Percentiles rank a stretch among this genome's conserved stretches.
These are phyloP conservation scores for Senecio squalidus DNA, from an alignment of 140 eudicot genomes.

Conservation along the genomic window DNA sequence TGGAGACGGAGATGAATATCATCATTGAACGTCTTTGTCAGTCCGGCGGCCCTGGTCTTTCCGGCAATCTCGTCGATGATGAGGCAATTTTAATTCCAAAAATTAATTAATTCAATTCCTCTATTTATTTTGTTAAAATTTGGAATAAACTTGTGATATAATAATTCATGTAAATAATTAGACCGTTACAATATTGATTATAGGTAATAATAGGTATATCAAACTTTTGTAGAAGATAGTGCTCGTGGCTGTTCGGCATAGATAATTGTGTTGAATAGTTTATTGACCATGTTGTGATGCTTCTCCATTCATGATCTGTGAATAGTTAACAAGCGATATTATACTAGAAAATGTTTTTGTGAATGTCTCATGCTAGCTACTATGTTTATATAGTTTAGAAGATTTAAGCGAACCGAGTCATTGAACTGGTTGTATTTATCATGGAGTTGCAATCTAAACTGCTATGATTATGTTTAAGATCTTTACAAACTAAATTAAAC, in stretches of 20 bases:
- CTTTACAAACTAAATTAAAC: background rate
- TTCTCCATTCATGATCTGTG: background rate
- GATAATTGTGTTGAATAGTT: too few species aligned
- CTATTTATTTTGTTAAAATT: too few species aligned
- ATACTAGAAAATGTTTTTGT: background rate
- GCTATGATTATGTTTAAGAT: background rate
- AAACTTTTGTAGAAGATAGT: too few species aligned
- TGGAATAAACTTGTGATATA: too few species aligned
- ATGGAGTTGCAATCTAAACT: background rate
- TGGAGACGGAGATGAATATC: slow-evolving; percentile 72
- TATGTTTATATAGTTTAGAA: background rate
- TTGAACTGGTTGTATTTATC: background rate
- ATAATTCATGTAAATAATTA: too few species aligned
- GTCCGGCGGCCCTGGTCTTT: slow-evolving; percentile 89
- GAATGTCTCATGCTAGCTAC: background rate
- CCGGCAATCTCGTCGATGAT: slow-evolving; percentile 87
- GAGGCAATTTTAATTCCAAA: slow-evolving; percentile 43
- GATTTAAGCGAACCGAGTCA: background rate
- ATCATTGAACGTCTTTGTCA: slow-evolving; percentile 76
- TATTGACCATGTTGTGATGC: too few species aligned
- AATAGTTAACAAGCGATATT: background rate
- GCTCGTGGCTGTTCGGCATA: too few species aligned
- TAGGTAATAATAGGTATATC: too few species aligned
- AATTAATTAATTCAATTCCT: too few species aligned
- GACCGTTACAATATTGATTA: too few species aligned